These are phyloP conservation scores for Phytopythium ostracodes DNA, from an alignment of 352 stramenopile species.

Conservation along the genomic window DNA sequence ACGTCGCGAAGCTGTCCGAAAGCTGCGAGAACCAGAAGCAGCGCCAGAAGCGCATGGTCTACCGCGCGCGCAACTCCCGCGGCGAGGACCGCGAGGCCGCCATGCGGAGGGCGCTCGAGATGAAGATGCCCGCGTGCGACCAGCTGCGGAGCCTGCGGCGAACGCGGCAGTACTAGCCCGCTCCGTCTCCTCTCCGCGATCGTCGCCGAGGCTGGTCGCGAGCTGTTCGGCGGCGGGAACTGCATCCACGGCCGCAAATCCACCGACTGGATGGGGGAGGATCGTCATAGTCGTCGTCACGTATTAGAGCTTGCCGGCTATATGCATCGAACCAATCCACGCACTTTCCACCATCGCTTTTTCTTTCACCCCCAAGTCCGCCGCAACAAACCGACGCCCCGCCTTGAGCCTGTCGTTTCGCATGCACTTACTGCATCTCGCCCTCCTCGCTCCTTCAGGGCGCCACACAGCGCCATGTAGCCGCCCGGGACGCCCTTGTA, in stretches of 20 bases:
- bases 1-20: conserved; percentile 66
- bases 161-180: conserved; percentile 44
- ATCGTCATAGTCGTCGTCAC: conserved; percentile 3
- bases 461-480: no score
- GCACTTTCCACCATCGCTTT: neutral
- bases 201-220: neutral
- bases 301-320: conserved; percentile 7
- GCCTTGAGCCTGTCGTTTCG: no score
- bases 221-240: neutral
- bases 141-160: conserved; percentile 65
- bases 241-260: neutral
- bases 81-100: conserved; percentile 69
- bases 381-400: no score
- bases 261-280: neutral
- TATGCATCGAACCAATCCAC: neutral
- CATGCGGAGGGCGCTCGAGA: conserved; percentile 75
- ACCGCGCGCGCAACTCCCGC: conserved; percentile 73
- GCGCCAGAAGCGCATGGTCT: conserved; percentile 87
- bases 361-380: neutral
- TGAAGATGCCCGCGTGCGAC: conserved; percentile 84
- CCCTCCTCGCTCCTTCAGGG: no score
- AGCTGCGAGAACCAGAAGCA: conserved; percentile 79
- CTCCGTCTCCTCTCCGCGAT: no score
- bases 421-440: no score
- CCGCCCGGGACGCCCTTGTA: no score